Conservation (phyloP, 1,139 yeast genomes). For the Diutina neorugosa region DNA sequence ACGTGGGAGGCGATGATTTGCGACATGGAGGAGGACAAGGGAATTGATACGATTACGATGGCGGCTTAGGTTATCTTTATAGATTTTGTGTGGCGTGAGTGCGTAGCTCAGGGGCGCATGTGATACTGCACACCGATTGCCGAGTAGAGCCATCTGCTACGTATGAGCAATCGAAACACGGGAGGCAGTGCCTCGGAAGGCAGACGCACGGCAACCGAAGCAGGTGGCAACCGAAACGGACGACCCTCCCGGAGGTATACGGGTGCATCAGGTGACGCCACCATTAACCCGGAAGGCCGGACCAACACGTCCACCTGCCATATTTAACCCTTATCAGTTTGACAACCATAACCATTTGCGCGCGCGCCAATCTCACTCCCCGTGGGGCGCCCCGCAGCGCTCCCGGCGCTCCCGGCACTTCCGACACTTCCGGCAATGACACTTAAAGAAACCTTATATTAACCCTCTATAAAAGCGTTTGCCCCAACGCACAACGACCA, state of each 20-base stretch:
- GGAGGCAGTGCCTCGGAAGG: too few species aligned
- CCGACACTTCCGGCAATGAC: neutral
- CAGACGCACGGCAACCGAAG: too few species aligned
- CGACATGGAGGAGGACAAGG: slow-evolving; percentile 16
- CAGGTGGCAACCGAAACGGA: too few species aligned
- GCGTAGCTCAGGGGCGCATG: neutral
- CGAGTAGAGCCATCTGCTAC: too few species aligned
- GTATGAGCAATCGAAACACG: too few species aligned
- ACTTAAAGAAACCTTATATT: too few species aligned
- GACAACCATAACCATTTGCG: too few species aligned
- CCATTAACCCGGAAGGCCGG: too few species aligned
- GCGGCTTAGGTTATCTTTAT: neutral
- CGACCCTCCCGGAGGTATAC: neutral
- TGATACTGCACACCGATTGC: neutral
- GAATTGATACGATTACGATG: neutral
- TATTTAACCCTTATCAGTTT: neutral
- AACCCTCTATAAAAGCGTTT: slow-evolving; percentile 54
- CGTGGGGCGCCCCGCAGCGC: too few species aligned
- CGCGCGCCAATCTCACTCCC: too few species aligned
- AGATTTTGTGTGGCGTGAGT: neutral
- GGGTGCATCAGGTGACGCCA: too few species aligned
- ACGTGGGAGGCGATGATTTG: slow-evolving; percentile 48
- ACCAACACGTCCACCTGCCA: too few species aligned
- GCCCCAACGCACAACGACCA: slow-evolving; percentile 91
- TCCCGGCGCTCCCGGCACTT: neutral